Base-by-base conservation (phyloP, 208 protist species). In the Crithidia bombi region DNA sequence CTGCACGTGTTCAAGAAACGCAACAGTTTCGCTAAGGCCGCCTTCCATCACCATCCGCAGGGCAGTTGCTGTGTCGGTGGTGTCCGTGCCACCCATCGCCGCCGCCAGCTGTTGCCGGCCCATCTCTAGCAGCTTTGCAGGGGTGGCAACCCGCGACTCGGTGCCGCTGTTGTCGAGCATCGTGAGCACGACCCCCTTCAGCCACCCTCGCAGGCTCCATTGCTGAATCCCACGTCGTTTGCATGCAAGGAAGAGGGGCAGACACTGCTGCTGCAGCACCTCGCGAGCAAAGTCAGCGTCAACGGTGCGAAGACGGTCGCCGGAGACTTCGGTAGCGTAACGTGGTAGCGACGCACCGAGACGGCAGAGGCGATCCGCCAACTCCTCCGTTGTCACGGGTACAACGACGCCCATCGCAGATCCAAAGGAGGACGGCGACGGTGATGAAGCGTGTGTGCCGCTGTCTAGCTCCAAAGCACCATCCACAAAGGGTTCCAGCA, bases 341-440 rank as follows among this genome's bases (percentile, higher is more conserved):
- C 72, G 56, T 28, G 75, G 80, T 9, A 92, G 54, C n/a, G 67
- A 51, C 17, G 78, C 68, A 58, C 86, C 86, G 32, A 87, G 72
- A 19, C 86, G 86, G 49, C 81, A 89, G 25, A 89, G 49, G 11
- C 85, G 64, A 57, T 92, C 86, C 5, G 83, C 86, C 14, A 92
- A 56, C 59, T 89, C 86, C 67, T 84, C 86, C n/a, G 68, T 59
- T 9, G 46, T 65, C 36, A 41, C 0, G n/a, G 61, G 26, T 15
- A n/a, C 33, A 28, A 39, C 6, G n/a, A 5, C 17, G 7, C 3
- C 5, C 30, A 28, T 7, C 23, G 51, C 26, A 0, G 54, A 28
- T 28, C 33, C 5, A 36, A 35, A 9, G 12, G 51, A 56, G 33
- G 52, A 52, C 26, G 47, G 5, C 9, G 25, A 52, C 9, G 47